Evolutionary conservation across 495 filamentous ascomycete genomes (phyloP), one percentile per base, ranked within the genome.

Genomic region (Amorphotheca resinae): DNA sequence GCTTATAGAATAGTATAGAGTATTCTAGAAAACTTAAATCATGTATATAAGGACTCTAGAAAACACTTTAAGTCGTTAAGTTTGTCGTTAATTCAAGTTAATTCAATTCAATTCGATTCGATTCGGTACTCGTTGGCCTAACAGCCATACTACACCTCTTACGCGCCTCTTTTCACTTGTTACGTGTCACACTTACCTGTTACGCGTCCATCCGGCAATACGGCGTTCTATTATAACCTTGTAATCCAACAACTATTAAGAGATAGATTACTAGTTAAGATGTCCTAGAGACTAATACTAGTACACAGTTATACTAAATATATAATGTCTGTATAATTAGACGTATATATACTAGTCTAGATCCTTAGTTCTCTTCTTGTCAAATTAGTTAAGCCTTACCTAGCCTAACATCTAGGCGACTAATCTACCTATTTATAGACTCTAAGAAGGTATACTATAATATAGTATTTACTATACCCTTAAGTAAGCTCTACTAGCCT

Each of bases 51-150:
- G n/a, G n/a, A n/a, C n/a, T n/a, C n/a, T n/a, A n/a, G n/a, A n/a
- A n/a, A n/a, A n/a, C n/a, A n/a, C n/a, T n/a, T n/a, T n/a, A n/a
- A n/a, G n/a, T n/a, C n/a, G n/a, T n/a, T n/a, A n/a, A n/a, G n/a
- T n/a, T n/a, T n/a, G n/a, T n/a, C n/a, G n/a, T n/a, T n/a, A n/a
- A n/a, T n/a, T n/a, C n/a, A n/a, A 45, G 42, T 42, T 54, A n/a
- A 54, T 38, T 26, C 41, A 16, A 23, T 46, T 34, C 16, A 39
- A 56, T 43, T 56, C 41, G 32, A 54, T 56, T 41, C 54, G 36
- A 7, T 51, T 23, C 35, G 54, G 54, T 28, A 56, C 39, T 4
- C 38, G 34, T 32, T 47, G 50, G n/a, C n/a, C n/a, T n/a, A n/a
- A n/a, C n/a, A n/a, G n/a, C n/a, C n/a, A n/a, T n/a, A n/a, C n/a